These are phyloP conservation scores for Trichomonascaceae sp. DNA, from an alignment of 1,139 yeast genomes.

Conservation along the genomic window DNA sequence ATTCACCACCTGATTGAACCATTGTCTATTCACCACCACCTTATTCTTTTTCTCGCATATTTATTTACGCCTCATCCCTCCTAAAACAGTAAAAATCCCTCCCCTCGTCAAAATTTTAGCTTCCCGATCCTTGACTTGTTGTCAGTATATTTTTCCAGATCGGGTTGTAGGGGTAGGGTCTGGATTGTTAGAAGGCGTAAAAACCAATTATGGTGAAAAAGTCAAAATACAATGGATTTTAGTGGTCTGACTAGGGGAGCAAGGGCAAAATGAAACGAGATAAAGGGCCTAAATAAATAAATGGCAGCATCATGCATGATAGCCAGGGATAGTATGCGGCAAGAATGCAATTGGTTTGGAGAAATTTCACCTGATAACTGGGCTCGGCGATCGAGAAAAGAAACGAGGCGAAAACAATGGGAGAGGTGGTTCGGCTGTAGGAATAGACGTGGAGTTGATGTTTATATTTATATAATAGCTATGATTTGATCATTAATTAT, in stretches of 20 bases:
- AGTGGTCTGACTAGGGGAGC: neutral
- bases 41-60: too few relatives aligned
- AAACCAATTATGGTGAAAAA: neutral
- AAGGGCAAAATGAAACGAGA: neutral
- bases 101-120: neutral
- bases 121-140: neutral
- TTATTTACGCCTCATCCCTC: neutral
- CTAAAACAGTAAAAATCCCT: neutral
- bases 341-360: too few relatives aligned
- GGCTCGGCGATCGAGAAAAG: conserved; percentile 1
- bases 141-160: neutral
- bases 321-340: neutral
- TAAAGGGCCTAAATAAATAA: neutral
- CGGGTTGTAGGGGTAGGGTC: neutral
- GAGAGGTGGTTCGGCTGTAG: neutral
- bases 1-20: too few relatives aligned
- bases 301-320: neutral
- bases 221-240: neutral
- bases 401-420: neutral
- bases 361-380: neutral
- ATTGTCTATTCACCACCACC: too few relatives aligned
- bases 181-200: neutral
- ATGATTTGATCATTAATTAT: too few relatives aligned
- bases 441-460: neutral
- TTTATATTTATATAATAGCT: too few relatives aligned